A percentile compares a stretch with the other conserved stretches of the same genome.
phyloP scores from a whole-genome alignment of 352 stramenopile species.

The Phytophthora nicotianae region DNA sequence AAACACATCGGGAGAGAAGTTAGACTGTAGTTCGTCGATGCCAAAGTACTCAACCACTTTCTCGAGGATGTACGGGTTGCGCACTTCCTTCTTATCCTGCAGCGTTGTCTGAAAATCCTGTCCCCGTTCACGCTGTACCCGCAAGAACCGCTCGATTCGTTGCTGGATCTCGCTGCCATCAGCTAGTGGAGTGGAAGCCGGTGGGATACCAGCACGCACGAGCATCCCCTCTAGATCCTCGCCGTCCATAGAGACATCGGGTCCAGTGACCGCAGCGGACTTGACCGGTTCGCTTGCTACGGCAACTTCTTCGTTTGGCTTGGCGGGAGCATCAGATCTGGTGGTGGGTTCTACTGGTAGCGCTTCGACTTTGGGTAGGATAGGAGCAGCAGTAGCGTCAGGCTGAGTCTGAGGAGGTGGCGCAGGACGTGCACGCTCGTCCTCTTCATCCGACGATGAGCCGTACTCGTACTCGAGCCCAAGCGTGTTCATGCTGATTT shows the following conservation, averaged over 20 bases:
- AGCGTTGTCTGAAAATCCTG: slow-evolving; percentile 74
- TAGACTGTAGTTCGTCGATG: slow-evolving; percentile 83
- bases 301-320: slow-evolving; percentile 7
- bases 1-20: slow-evolving; percentile 69
- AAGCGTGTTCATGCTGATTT: slow-evolving; percentile 45
- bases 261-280: slow-evolving; percentile 3
- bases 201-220: slow-evolving; percentile 46
- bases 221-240: slow-evolving; percentile 46
- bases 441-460: slow-evolving; percentile 39
- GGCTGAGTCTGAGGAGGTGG: not conserved
- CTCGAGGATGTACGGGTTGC: slow-evolving; percentile 87
- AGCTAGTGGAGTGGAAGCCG: slow-evolving; percentile 24
- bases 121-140: slow-evolving; percentile 39
- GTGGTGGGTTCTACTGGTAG: not conserved
- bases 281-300: slow-evolving; percentile 10
- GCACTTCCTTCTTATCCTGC: slow-evolving; percentile 84
- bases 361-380: slow-evolving; percentile 9
- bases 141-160: slow-evolving; percentile 70
- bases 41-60: slow-evolving; percentile 88
- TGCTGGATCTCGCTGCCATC: slow-evolving; percentile 48
- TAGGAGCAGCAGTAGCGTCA: not conserved
- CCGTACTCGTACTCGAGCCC: slow-evolving; percentile 49
- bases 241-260: slow-evolving; percentile 13
- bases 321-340: slow-evolving; percentile 1
- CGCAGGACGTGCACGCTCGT: slow-evolving; percentile 1